Evolutionary conservation across 768 basidiomycete genomes (phyloP), one percentile per base, ranked within the genome.

Genomic region (Serendipita sp.): DNA sequence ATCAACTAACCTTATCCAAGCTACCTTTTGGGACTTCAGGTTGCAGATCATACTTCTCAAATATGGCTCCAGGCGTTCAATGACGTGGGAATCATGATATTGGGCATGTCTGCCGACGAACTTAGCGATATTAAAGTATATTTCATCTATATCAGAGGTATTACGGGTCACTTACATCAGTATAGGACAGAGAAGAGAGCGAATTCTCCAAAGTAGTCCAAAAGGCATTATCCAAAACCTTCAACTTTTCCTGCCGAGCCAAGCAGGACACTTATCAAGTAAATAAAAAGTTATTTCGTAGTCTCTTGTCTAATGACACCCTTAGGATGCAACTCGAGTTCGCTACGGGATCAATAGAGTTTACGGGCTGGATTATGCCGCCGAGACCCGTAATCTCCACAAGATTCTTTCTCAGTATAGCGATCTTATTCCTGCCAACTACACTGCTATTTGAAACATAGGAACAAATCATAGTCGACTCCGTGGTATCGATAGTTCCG

Each of bases 1-100:
- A 65, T 3, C 45, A 66, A 54, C 66, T 68, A 65, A 34, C 32
- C 44, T 3, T 16, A 45, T 46, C 35, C 3, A 58, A 44, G 35
- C 52, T 91, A 88, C 69, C 85, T 95, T 70, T 79, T 98, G 68
- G 81, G 84, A 44, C 79, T 96, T 77, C 89, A 89, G 54, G 85
- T 91, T 2, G 82, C 90, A n/a, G 96, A 99, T 73, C 82, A 85
- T 76, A 89, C 91, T 16, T 85, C 84, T 23, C 90, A 94, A 73
- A 81, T 84, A 16, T 98, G 95, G 95, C 76, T 97, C 51, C 89
- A 90, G 67, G 91, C 89, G 2, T 99, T 99, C 79, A 95, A 99
- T 72, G 95, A 98, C 3, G 83, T 87, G 38, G 96, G 92, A 3
- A 73, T 83, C 63, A 75, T 77, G 3, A 74, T 99, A 15, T 85